phyloP scores from a whole-genome alignment of 2,329 filamentous ascomycete genomes.

The Lomentospora prolificans region DNA sequence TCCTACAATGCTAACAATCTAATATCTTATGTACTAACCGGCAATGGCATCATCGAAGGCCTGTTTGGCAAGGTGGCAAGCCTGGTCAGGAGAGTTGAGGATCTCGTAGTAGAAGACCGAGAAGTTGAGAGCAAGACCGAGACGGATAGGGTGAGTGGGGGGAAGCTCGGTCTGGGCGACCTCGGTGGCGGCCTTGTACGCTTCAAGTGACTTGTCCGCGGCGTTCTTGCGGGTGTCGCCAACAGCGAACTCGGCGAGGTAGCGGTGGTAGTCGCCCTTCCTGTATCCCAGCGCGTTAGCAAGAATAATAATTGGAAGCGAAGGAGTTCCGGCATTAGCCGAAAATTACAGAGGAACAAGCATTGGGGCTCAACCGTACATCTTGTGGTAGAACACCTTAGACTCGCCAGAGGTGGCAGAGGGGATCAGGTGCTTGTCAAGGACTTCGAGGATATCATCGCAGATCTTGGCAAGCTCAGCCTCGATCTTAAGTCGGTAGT shows the following conservation, averaged over 20 bases:
- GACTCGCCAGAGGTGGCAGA: conserved; percentile 93
- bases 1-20: too few relatives aligned
- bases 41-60: conserved; percentile 98
- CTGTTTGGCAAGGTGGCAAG: conserved; percentile 98
- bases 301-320: background rate
- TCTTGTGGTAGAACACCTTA: conserved; percentile 99
- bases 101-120: conserved; percentile 99
- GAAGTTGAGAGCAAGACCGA: conserved; percentile 97
- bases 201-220: conserved; percentile 88
- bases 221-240: conserved; percentile 93
- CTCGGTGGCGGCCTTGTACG: conserved; percentile 95
- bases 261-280: conserved; percentile 99
- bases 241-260: conserved; percentile 92
- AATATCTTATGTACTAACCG: conserved; percentile 28
- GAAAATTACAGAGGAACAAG: too few relatives aligned
- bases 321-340: too few relatives aligned
- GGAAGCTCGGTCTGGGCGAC: conserved; percentile 96
- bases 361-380: conserved; percentile 64
- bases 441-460: conserved; percentile 90
- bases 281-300: conserved; percentile 34
- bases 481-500: conserved; percentile 99
- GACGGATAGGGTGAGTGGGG: conserved; percentile 94
- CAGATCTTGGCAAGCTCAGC: conserved; percentile 94
- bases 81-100: conserved; percentile 94
- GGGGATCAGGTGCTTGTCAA: conserved; percentile 88